A percentile compares a stretch with the other conserved stretches of the same genome.
phyloP scores from a whole-genome alignment of 108 stramenopile genomes.

The Discostella stelligeroides region DNA sequence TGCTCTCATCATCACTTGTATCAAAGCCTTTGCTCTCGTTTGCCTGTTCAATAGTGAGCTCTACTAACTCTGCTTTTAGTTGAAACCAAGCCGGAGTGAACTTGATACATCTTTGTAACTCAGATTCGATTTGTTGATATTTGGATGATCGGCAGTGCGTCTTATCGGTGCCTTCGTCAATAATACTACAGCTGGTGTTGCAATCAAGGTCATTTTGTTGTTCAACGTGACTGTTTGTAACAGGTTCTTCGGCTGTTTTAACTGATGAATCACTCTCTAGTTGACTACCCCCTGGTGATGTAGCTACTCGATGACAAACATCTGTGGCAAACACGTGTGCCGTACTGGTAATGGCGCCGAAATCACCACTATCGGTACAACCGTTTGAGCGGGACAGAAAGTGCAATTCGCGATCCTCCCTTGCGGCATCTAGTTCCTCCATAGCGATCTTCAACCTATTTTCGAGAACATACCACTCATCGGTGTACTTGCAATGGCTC shows the following conservation, averaged over 20 bases:
- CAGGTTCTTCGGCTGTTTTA: no score
- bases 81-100: constrained; percentile 29
- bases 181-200: not conserved
- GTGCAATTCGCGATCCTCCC: constrained; percentile 31
- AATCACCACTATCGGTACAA: not conserved
- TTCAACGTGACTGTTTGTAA: not conserved
- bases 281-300: no score
- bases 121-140: constrained; percentile 18
- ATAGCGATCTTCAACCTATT: constrained; percentile 16
- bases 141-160: not conserved
- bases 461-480: constrained; percentile 18
- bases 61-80: constrained; percentile 25
- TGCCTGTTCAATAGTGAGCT: constrained; percentile 16
- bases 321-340: not conserved
- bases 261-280: no score
- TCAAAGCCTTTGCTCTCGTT: not conserved
- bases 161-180: not conserved
- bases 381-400: not conserved
- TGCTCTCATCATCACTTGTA: not conserved
- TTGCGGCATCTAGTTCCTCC: constrained; percentile 32
- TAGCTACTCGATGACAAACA: no score
- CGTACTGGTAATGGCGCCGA: not conserved
- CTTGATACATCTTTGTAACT: constrained; percentile 6
- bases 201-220: not conserved
- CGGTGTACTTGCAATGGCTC: constrained; percentile 1